Evolutionary conservation across 1,284 basidiomycete species (phyloP), one percentile per base, ranked within the genome.

Genomic region (Taiwanofungus camphoratus): DNA sequence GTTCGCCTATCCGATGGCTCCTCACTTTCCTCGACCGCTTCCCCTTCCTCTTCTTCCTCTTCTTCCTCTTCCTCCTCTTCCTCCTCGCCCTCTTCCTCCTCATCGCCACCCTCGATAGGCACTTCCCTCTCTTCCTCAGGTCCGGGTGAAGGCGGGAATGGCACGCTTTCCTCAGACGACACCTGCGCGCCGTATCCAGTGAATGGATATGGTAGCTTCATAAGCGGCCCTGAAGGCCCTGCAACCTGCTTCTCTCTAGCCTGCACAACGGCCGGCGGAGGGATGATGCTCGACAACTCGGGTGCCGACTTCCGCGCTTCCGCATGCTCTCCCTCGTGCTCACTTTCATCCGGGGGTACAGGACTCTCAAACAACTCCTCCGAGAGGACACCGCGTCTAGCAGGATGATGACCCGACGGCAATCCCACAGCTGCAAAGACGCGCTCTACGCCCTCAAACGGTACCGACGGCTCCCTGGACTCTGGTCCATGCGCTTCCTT

Each of bases 381-480:
- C 2, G 76, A 72, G 19, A 87, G 64, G 16, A 73, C 69, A 7
- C 72, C 73, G 4, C 83, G 65, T 6, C 76, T 62, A 13, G 77
- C 74, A 29, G 74, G 71, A 3, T 69, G 61, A 1, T 77, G 71
- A 3, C 64, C 63, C 8, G 67, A 63, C 13, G 69, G 76, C 44
- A 81, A 70, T 27, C 84, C 85, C 12, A 82, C 77, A 8, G 82
- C 83, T 0, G 83, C 82, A 42, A 88, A 63, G 9, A 87, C 76
- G 47, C 76, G 73, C 38, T 85, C 79, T 48, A 86, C 67, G 11
- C 73, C 79, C 33, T 80, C 77, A 41, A 76, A 78, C 9, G 61
- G 57, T 5, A 45, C 53, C 24, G 57, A 40, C 12, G 53, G 45
- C 30, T 53, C 53, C 18, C 44, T 63, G 55, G 39, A 63, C 53